phyloP scores from a whole-genome alignment of 768 basidiomycete genomes.

The Phylloporus sp. region DNA sequence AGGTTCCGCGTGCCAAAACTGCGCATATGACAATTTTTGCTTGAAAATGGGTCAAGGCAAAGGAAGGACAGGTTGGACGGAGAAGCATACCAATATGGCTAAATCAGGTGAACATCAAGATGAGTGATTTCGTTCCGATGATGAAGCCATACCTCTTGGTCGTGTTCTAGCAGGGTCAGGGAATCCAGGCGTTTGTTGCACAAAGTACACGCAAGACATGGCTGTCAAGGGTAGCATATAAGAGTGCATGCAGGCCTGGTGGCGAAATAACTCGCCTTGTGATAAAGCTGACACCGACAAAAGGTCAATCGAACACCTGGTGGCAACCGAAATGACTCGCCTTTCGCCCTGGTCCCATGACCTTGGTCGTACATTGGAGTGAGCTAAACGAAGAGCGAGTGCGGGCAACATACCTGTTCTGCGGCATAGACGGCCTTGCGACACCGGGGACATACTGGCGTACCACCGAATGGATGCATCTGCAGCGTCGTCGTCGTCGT shows the following conservation, averaged over 20 bases:
- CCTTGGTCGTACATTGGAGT: constrained; percentile 38
- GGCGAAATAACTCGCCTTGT: constrained; percentile 49
- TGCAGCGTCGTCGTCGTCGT: too few relatives aligned
- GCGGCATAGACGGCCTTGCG: constrained; percentile 78
- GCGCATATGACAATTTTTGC: constrained; percentile 79
- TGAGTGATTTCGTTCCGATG: neutral
- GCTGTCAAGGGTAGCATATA: constrained; percentile 36
- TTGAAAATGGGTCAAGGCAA: constrained; percentile 27
- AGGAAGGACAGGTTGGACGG: neutral
- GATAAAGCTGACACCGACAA: constrained; percentile 55
- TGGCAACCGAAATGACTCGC: constrained; percentile 37
- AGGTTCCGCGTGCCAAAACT: constrained; percentile 74
- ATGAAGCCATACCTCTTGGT: constrained; percentile 56
- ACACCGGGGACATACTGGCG: constrained; percentile 70
- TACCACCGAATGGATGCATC: constrained; percentile 75
- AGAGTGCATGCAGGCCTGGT: neutral
- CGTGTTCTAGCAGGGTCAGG: constrained; percentile 71
- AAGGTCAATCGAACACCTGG: neutral
- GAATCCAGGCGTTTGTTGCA: constrained; percentile 82
- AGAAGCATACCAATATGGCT: constrained; percentile 43
- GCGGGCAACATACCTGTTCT: constrained; percentile 58
- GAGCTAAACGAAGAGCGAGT: neutral
- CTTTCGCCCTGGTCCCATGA: constrained; percentile 85
- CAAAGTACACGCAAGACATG: constrained; percentile 70
- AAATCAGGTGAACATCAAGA: neutral